These are phyloP conservation scores for Pyrus hybrid DNA, from an alignment of 331 rosid species.

Conservation along the genomic window DNA sequence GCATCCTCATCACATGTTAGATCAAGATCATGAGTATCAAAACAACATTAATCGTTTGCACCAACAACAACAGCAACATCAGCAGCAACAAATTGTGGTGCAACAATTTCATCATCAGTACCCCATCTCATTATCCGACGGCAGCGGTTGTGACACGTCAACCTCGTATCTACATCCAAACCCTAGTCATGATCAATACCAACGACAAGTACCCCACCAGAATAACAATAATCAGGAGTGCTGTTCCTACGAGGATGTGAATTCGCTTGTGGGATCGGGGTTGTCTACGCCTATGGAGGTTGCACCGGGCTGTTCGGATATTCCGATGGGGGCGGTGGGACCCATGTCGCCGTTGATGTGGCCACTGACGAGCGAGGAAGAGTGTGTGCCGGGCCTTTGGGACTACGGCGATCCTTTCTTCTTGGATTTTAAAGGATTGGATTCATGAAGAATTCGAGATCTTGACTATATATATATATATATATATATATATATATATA, in stretches of 20 bases:
- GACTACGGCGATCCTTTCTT: conserved; percentile 73
- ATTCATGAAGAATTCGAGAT: neutral
- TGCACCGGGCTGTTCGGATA: conserved; percentile 34
- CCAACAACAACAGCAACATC: neutral
- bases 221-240: neutral
- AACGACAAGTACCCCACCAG: neutral
- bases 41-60: neutral
- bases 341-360: conserved; percentile 55
- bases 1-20: neutral
- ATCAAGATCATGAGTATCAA: neutral
- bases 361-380: conserved; percentile 48
- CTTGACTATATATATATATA: neutral
- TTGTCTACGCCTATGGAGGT: conserved; percentile 11
- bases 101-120: conserved; percentile 2
- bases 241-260: conserved; percentile 15
- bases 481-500: too few species aligned
- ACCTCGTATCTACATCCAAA: conserved; percentile 15
- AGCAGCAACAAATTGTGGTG: conserved; percentile 2
- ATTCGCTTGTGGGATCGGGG: conserved; percentile 20
- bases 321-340: conserved; percentile 21
- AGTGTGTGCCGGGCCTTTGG: conserved; percentile 46
- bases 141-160: neutral
- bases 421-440: conserved; percentile 43
- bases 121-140: neutral
- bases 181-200: neutral